Base-by-base conservation (phyloP, 2,329 filamentous ascomycete genomes). In the Clarireedia paspali region DNA sequence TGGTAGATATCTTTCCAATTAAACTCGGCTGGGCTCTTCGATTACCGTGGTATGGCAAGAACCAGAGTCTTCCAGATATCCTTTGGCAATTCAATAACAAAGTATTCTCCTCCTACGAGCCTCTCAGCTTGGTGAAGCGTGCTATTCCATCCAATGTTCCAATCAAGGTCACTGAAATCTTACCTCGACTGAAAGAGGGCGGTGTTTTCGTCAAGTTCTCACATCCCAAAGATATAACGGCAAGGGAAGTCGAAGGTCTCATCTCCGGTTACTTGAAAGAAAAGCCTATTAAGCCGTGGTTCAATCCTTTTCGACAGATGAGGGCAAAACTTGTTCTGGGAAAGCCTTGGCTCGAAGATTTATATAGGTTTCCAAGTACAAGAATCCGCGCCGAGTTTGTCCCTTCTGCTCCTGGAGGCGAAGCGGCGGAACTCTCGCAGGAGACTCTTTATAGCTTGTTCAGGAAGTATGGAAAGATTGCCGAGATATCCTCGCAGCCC, bases 181-280 rank as follows among this genome's bases (percentile, higher is more conserved):
- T 96, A 17, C 91, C 91, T 0, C 81, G 91, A 3, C 76, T 95
- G 27, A 91, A 95, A 65, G 94, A 99, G 67, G 94, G 94, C 15
- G 94, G 94, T 12, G 90, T 89, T 0, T 97, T 95, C 69, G 85
- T 97, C 70, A 96, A 95, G 70, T 91, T 95, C 68, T 79, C 78
- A 15, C 81, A 81, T 62, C 64, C 73, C 17, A 69, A 70, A 9
- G 66, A 61, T 0, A 62, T 76, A 5, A 70, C 72, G 9, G 69
- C 77, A 2, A 73, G 74, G 20, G 78, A 83, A 27, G 75, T 89
- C 14, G 83, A 85, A 72, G 76, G 74, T 20, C 2, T 73, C 20
- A 54, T 96, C 4, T 74, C 79, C 24, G 73, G 81, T 34, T 79
- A 86, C 60, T 75, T 97, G 1, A 74, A 79, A 56, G 76, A 89